Base-by-base conservation (phyloP, 371 early-diverging fungal species). In the Saksenaea vasiformis region DNA sequence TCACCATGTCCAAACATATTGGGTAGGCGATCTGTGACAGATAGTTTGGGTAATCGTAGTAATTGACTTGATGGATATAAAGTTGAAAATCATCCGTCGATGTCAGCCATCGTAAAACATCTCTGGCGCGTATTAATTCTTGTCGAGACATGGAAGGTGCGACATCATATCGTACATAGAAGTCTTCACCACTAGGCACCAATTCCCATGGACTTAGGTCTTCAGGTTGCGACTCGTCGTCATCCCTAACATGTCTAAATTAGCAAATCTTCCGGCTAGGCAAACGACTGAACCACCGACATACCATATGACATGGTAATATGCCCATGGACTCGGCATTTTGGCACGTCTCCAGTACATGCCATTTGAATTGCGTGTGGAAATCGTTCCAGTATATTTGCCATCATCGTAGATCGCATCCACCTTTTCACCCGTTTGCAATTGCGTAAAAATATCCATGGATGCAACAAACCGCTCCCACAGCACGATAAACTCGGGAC, bases 401-500 rank as follows among this genome's bases (percentile, higher is more conserved):
- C 78, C 83, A 57, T 85, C 89, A 66, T 85, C 90, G 66, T 87
- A 91, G 28, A 88, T 70, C 0, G 86, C 89, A 68, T 84, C 82
- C 3, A 91, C 89, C 4, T 75, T 64, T 51, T 88, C 84, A 22
- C 88, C 86, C 1, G 70, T 67, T 3, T 68, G 67, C 1, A 86
- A 68, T 15, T 67, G 61, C 5, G 56, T 58, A 22, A 78, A 77
- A 5, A 82, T 70, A 17, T 74, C 70, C 81, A 89, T 77, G 2
- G 88, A 86, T 10, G 85, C 78, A 39, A 82, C 71, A 65, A 90
- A 91, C 0, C 86, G 77, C 17, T 84, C 77, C 66, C 84, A 89
- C 14, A 90, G 77, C 0, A 91, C 80, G 51, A 90, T 65, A 61
- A 91, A 91, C 62, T 91, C 92, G 0, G 90, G 90, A 15, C 81